Evolutionary conservation across 345 rosid genomes (phyloP).

Genomic region (Anastatica hierochuntica): DNA sequence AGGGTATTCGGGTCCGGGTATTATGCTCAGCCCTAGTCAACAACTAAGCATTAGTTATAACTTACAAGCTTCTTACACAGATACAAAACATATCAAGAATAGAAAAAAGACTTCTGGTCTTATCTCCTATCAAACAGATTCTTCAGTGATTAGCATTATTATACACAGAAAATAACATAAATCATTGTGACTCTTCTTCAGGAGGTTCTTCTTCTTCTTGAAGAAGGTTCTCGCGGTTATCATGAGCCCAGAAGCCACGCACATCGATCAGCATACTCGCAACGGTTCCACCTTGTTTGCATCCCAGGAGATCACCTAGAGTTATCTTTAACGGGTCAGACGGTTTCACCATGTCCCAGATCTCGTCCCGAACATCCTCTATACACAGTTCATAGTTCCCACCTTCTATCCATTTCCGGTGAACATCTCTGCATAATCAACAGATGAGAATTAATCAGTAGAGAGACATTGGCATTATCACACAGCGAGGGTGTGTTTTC

Average conservation of each 20-base stretch:
- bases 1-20: no score
- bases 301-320: constrained; percentile 59
- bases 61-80: no score
- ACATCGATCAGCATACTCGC: constrained; percentile 98
- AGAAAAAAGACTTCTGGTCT: no score
- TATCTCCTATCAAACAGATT: no score
- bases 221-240: constrained; percentile 94
- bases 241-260: constrained; percentile 99
- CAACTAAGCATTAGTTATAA: no score
- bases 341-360: constrained; percentile 99
- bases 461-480: constrained; percentile 2
- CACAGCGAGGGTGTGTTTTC: neutral
- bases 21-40: no score
- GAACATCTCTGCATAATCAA: constrained; percentile 72
- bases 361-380: constrained; percentile 95
- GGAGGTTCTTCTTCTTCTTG: constrained; percentile 99
- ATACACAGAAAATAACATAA: no score
- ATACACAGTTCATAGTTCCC: constrained; percentile 96
- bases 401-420: constrained; percentile 98
- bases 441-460: neutral
- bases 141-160: no score
- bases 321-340: constrained; percentile 66
- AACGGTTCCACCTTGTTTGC: constrained; percentile 96
- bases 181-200: constrained; percentile 37
- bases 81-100: no score